These are phyloP conservation scores for Albifimbria verrucaria DNA, from an alignment of 2,329 filamentous ascomycete species.

Conservation along the genomic window DNA sequence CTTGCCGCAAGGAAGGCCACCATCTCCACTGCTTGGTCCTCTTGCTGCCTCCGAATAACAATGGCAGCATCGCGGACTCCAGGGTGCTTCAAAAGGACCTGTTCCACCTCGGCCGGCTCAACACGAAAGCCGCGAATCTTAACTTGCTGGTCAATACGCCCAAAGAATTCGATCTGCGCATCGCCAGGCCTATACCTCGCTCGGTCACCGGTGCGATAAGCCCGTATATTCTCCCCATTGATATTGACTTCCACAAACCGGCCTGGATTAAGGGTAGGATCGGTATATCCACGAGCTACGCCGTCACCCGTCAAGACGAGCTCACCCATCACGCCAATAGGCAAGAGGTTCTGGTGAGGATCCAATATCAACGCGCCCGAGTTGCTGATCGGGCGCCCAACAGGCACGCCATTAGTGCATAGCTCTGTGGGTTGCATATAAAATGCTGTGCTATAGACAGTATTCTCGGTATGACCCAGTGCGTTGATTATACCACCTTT, in stretches of 20 bases:
- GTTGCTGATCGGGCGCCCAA: conserved; percentile 15
- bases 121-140: conserved; percentile 58
- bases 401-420: conserved; percentile 12
- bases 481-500: conserved; percentile 7
- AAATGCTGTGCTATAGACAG: conserved; percentile 7
- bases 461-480: conserved; percentile 16
- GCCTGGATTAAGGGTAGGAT: neutral
- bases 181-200: conserved; percentile 34
- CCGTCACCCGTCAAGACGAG: conserved; percentile 20
- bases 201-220: conserved; percentile 47
- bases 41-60: conserved; percentile 8
- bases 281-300: conserved; percentile 8
- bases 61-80: conserved; percentile 14
- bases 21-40: conserved; percentile 6
- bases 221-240: conserved; percentile 3
- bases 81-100: conserved; percentile 10
- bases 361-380: conserved; percentile 21
- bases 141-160: conserved; percentile 54
- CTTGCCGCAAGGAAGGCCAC: conserved; percentile 10
- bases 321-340: conserved; percentile 22
- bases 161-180: conserved; percentile 40
- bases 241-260: conserved; percentile 15
- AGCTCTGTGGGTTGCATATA: neutral
- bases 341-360: conserved; percentile 14
- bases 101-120: conserved; percentile 36